Base-by-base conservation (phyloP, 2,329 filamentous ascomycete species). In the Falciphora oryzae region DNA sequence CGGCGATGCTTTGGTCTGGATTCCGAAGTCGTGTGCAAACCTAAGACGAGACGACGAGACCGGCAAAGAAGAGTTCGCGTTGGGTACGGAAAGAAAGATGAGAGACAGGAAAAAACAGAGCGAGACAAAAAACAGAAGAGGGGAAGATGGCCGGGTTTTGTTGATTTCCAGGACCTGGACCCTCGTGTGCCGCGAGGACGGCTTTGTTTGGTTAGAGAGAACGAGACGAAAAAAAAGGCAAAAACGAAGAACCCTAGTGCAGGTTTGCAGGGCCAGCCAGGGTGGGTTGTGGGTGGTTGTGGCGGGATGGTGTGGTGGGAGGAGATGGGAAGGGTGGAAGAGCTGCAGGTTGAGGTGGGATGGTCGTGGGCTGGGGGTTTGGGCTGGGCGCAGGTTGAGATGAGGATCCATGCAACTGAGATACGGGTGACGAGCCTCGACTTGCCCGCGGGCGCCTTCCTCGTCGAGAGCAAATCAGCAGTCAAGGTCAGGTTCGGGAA, bases 81-180 rank as follows among this genome's bases (percentile, higher is more conserved):
- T 11, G 4, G 44, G 22, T n/a, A 18, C 44, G 59, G 59, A 61
- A 27, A 35, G 59, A 61, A 44, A 44, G 59, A 61, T 28, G 32
- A 61, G 32, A 53, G 22, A 32, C 16, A 44, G 38, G 14, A 31
- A 62, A 32, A 31, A 22, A 28, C 7, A 53, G 61, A 62, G 22
- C n/a, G 25, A 11, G 16, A 27, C 18, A 22, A 29, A 50, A 10
- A 10, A 60, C 1, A 1, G 58, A 35, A 22, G 44, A 53, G 61
- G 44, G 35, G 28, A n/a, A 29, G 61, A 32, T 32, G 44, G 31
- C 1, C 16, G 58, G 58, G 31, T 60, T 60, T 60, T 60, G 29
- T 60, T n/a, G 14, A 7, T 44, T 44, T 61, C 4, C 5, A 25
- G 59, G 35, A 50, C 8, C n/a, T 61, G 32, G 59, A 11, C 7